Conservation (phyloP, 148 eudicot genomes). For the Cornus suecica region DNA sequence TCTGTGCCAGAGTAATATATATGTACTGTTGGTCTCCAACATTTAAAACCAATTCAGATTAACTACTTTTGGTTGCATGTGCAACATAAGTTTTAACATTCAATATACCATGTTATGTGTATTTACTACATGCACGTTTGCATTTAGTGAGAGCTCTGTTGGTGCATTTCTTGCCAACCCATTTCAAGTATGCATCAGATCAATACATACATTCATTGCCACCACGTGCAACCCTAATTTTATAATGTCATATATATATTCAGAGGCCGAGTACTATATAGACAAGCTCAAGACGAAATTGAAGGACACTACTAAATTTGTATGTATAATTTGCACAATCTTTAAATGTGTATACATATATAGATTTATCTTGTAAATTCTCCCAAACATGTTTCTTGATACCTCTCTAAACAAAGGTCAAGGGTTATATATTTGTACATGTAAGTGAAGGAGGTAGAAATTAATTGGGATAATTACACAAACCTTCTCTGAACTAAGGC, state of each 20-base stretch:
- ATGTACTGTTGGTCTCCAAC: background rate
- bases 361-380: too few relatives aligned
- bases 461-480: too few relatives aligned
- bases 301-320: too few relatives aligned
- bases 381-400: too few relatives aligned
- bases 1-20: background rate
- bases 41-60: background rate
- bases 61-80: slow-evolving; percentile 16
- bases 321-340: background rate
- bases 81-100: slow-evolving; percentile 19
- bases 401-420: too few relatives aligned
- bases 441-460: too few relatives aligned
- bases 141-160: slow-evolving; percentile 29
- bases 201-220: background rate
- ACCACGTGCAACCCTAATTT: background rate
- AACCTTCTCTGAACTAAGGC: too few relatives aligned
- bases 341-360: too few relatives aligned
- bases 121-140: slow-evolving; percentile 26
- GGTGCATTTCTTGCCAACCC: slow-evolving; percentile 24
- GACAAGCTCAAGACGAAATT: background rate
- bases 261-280: too few relatives aligned
- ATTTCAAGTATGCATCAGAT: background rate
- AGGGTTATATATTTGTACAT: too few relatives aligned
- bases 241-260: background rate
- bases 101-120: slow-evolving; percentile 5